These are phyloP conservation scores for Penicillium pancosmium DNA, from an alignment of 495 filamentous ascomycete species.

Conservation along the genomic window DNA sequence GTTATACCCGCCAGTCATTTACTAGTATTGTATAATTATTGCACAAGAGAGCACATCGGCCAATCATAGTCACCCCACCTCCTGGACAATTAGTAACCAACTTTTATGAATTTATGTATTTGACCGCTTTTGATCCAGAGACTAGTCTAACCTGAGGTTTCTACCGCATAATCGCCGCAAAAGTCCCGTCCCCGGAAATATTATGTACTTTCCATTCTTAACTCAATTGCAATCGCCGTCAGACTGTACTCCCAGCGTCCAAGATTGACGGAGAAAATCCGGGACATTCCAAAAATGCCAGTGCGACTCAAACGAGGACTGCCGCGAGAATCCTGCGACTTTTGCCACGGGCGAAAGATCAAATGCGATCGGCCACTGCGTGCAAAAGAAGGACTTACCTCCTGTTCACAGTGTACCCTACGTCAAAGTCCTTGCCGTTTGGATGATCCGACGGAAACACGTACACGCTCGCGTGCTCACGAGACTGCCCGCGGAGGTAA, in stretches of 20 bases:
- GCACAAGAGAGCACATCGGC: background rate
- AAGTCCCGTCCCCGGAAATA: background rate
- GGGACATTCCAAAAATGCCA: background rate
- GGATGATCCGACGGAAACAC: background rate
- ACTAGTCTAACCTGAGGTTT: background rate
- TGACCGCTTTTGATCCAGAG: too few relatives aligned
- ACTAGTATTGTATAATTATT: background rate
- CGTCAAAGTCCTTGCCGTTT: slow-evolving; percentile 2
- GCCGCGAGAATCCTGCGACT: slow-evolving; percentile 10
- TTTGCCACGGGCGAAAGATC: slow-evolving; percentile 13
- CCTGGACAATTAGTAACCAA: background rate
- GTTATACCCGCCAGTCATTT: background rate
- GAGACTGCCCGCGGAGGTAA: background rate
- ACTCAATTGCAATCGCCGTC: background rate
- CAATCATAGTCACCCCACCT: background rate
- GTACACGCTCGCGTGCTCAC: background rate
- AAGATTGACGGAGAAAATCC: background rate
- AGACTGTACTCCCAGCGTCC: background rate
- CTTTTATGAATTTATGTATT: too few relatives aligned
- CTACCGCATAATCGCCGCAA: background rate
- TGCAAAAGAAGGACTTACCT: slow-evolving; percentile 4
- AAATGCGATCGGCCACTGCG: slow-evolving; percentile 12
- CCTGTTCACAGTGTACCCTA: slow-evolving; percentile 10
- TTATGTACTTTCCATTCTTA: background rate
- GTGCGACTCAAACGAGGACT: slow-evolving; percentile 8